Evolutionary conservation across 106 monocot genomes (phyloP), one percentile per base, ranked within the genome.

Genomic region (Triglochin maritima): DNA sequence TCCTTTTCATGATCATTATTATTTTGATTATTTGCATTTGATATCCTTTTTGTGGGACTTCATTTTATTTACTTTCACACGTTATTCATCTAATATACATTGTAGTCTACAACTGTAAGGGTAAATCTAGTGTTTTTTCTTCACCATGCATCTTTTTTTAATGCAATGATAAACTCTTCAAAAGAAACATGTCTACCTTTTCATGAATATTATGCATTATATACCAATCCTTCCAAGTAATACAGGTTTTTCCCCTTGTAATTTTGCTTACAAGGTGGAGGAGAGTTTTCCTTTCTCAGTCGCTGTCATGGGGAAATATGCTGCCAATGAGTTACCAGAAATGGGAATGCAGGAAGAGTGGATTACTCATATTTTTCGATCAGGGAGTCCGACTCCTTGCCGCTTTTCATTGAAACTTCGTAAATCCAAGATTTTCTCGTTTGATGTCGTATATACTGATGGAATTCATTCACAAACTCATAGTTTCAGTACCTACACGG

Each of bases 251-350:
- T 44, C 4, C 42, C 6, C 8, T 61, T 44, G 16, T 16, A 15
- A 17, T 42, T 61, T 42, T 42, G 8, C 41, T 10, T 61, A 42
- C 41, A 61, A 61, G 60, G 41, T 61, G 10, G 29, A 42, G 0
- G 60, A 61, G 44, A 61, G 60, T 42, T 61, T 61, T 61, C 60
- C 60, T 61, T 61, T 29, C 42, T 29, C 15, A 10, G 60, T 61
- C 10, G 42, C 60, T 42, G 16, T 61, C 10, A 10, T 10, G 60
- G 0, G 29, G 52, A 52, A 52, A 52, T 6, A 8, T 52, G 7
- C 52, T 52, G 7, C 52, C 52, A 11, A 52, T 8, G 9, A 8
- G 11, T 52, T 11, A 52, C 11, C 9, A 7, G 52, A 52, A 52
- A 52, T 8, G 11, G 52, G 11, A 52, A 11, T 52, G 9, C 52